These are phyloP conservation scores for Buddleja alternifolia DNA, from an alignment of 257 asterid species.

Conservation along the genomic window DNA sequence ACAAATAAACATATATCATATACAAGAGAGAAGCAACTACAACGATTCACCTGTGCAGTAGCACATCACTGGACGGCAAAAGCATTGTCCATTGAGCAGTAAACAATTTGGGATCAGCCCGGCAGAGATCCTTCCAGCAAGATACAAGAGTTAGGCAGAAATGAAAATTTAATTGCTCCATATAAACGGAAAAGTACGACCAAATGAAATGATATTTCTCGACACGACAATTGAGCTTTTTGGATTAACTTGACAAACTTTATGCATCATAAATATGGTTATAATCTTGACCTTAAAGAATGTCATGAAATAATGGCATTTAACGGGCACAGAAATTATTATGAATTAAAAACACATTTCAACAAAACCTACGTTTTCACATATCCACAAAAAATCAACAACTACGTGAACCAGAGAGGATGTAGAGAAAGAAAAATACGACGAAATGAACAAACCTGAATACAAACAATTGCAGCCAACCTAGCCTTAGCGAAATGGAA, in stretches of 20 bases:
- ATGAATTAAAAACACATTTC: slow-evolving; percentile 6
- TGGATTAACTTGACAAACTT: slow-evolving; percentile 13
- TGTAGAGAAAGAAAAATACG: slow-evolving; percentile 22
- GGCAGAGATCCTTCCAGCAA: slow-evolving; percentile 81
- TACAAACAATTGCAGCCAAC: slow-evolving; percentile 79
- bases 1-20: neutral
- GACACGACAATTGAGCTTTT: slow-evolving; percentile 18
- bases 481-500: slow-evolving; percentile 64
- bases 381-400: neutral
- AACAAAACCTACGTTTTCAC: neutral
- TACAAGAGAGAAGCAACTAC: slow-evolving; percentile 30
- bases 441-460: slow-evolving; percentile 67
- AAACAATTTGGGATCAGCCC: slow-evolving; percentile 85
- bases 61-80: slow-evolving; percentile 83
- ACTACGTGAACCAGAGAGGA: slow-evolving; percentile 4
- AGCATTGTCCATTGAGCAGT: slow-evolving; percentile 89
- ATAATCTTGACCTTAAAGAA: neutral
- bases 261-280: slow-evolving; percentile 13
- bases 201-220: slow-evolving; percentile 11
- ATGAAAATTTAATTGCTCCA: slow-evolving; percentile 15
- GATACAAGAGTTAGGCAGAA: slow-evolving; percentile 33
- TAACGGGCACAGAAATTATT: slow-evolving; percentile 18
- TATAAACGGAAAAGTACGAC: slow-evolving; percentile 16
- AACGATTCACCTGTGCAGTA: slow-evolving; percentile 73
- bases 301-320: neutral